phyloP scores from a whole-genome alignment of 495 filamentous ascomycete species.

The Glonium stellatum region DNA sequence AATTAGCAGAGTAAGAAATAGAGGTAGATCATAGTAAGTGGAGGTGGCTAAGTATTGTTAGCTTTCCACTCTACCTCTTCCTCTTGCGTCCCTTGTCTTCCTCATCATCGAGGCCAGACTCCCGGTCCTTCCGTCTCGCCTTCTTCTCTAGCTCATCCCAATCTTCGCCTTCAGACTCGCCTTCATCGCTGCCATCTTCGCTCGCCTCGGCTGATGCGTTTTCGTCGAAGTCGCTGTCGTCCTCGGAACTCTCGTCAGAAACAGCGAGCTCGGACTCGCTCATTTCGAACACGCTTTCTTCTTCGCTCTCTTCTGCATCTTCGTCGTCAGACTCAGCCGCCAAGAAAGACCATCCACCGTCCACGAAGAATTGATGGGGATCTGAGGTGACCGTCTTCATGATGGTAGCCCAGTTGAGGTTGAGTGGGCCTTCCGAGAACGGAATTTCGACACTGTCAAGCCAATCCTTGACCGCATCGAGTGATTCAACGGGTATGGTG shows the following conservation, averaged over 20 bases:
- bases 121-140: slow-evolving; percentile 79
- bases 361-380: slow-evolving; percentile 87
- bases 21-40: neutral
- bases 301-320: slow-evolving; percentile 67
- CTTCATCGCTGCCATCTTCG: slow-evolving; percentile 59
- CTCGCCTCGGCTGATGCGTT: slow-evolving; percentile 73
- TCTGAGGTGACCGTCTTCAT: slow-evolving; percentile 98
- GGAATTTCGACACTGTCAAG: slow-evolving; percentile 91
- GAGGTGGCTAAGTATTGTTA: neutral
- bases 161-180: slow-evolving; percentile 71
- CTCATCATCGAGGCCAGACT: slow-evolving; percentile 65
- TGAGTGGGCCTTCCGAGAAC: slow-evolving; percentile 89
- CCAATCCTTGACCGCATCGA: slow-evolving; percentile 97
- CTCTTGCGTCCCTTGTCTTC: slow-evolving; percentile 50
- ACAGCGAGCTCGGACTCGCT: slow-evolving; percentile 73
- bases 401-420: slow-evolving; percentile 97
- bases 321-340: slow-evolving; percentile 82
- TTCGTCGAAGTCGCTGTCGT: slow-evolving; percentile 88
- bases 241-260: slow-evolving; percentile 72
- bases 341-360: slow-evolving; percentile 95
- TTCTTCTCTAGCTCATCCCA: slow-evolving; percentile 92
- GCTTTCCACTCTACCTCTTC: slow-evolving; percentile 36
- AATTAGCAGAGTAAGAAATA: neutral
- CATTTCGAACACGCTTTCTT: slow-evolving; percentile 89
- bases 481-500: slow-evolving; percentile 90